phyloP scores from a whole-genome alignment of 2,329 filamentous ascomycete species.

The Diplodia corticola region DNA sequence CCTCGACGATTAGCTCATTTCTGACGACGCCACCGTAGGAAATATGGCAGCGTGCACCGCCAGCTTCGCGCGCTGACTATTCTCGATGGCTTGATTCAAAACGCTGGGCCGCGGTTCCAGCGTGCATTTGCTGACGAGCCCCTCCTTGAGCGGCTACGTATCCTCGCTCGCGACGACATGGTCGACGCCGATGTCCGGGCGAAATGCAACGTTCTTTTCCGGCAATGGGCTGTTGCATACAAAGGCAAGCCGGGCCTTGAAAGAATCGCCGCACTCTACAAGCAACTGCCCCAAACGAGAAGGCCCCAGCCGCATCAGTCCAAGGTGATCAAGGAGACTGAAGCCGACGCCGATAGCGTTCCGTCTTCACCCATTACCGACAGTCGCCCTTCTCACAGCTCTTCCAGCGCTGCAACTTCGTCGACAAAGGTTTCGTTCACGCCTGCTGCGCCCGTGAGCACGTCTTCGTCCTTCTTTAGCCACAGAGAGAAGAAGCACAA shows the following conservation, averaged over 20 bases:
- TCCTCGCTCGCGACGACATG: slow-evolving; percentile 80
- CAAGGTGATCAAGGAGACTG: slow-evolving; percentile 79
- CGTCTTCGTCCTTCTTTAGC: slow-evolving; percentile 31
- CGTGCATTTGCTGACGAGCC: slow-evolving; percentile 87
- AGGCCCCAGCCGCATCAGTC: slow-evolving; percentile 70
- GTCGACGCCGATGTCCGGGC: slow-evolving; percentile 83
- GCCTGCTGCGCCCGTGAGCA: slow-evolving; percentile 12
- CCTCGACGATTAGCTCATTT: not conserved
- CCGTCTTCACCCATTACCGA: slow-evolving; percentile 15
- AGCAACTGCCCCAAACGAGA: slow-evolving; percentile 62
- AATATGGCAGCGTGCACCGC: slow-evolving; percentile 92
- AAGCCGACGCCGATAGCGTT: slow-evolving; percentile 68
- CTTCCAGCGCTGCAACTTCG: slow-evolving; percentile 12
- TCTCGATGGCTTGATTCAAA: slow-evolving; percentile 90
- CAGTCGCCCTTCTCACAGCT: slow-evolving; percentile 21
- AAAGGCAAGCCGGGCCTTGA: slow-evolving; percentile 78
- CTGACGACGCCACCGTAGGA: slow-evolving; percentile 50
- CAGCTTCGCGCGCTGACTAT: slow-evolving; percentile 87
- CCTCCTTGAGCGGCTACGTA: slow-evolving; percentile 83
- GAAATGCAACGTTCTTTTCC: slow-evolving; percentile 85
- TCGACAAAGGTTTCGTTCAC: slow-evolving; percentile 13
- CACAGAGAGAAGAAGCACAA: slow-evolving; percentile 57
- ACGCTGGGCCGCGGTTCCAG: slow-evolving; percentile 85
- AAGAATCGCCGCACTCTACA: slow-evolving; percentile 76
- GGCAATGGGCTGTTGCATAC: slow-evolving; percentile 82